These are phyloP conservation scores for Mucuna pruriens DNA, from an alignment of 306 rosid species.

Conservation along the genomic window DNA sequence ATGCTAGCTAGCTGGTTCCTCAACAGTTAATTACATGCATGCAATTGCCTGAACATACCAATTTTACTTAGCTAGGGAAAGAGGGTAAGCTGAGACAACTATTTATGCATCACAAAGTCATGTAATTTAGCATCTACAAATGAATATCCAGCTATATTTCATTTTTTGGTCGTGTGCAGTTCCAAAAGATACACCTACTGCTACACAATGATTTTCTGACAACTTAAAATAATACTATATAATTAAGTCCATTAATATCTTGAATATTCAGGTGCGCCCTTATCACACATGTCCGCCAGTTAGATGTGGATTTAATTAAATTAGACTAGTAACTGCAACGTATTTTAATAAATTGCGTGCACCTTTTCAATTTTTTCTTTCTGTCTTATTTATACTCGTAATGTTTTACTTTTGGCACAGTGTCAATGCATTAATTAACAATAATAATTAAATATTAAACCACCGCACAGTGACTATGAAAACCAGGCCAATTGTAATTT, in stretches of 20 bases:
- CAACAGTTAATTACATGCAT: constrained; percentile 12
- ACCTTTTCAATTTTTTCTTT: constrained; percentile 17
- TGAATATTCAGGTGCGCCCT: constrained; percentile 35
- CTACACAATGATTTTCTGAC: constrained; percentile 33
- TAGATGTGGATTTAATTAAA: constrained; percentile 25
- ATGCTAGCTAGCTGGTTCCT: background rate
- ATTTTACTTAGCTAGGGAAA: background rate
- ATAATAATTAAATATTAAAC: constrained; percentile 31
- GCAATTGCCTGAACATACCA: background rate
- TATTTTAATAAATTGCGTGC: constrained; percentile 36
- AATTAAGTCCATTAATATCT: constrained; percentile 35
- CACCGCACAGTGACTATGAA: constrained; percentile 39
- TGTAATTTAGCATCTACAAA: background rate
- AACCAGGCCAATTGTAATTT: constrained; percentile 36
- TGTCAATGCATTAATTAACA: constrained; percentile 40
- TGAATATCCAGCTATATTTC: constrained; percentile 21
- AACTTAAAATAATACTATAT: constrained; percentile 14
- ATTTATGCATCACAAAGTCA: background rate
- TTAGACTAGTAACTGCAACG: background rate
- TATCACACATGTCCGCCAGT: constrained; percentile 39
- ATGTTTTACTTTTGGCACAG: constrained; percentile 39
- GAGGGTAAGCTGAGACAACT: background rate
- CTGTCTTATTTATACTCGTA: constrained; percentile 26
- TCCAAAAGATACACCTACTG: constrained; percentile 37
- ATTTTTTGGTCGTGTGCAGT: constrained; percentile 21